Evolutionary conservation across 2,329 filamentous ascomycete species (phyloP).

Genomic region (Sphaerulina vaccinii): DNA sequence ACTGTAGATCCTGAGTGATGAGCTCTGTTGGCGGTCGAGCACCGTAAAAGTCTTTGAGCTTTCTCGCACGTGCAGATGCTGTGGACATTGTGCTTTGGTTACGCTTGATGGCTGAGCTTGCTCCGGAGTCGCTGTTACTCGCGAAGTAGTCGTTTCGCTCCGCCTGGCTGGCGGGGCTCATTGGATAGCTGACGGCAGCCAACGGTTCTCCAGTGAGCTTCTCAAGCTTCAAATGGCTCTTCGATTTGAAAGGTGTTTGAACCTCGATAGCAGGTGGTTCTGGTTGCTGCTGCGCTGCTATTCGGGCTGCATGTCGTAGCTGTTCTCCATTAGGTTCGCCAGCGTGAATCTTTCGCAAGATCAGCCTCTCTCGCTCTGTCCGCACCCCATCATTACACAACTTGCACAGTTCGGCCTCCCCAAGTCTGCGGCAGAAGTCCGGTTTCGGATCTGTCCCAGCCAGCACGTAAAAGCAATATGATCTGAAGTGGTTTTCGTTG

Average conservation of each 20-base stretch:
- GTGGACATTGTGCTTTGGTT: slow-evolving; percentile 37
- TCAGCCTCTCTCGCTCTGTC: slow-evolving; percentile 84
- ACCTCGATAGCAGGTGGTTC: slow-evolving; percentile 54
- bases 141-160: slow-evolving; percentile 64
- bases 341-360: slow-evolving; percentile 86
- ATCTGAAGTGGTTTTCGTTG: slow-evolving; percentile 85
- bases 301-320: slow-evolving; percentile 80
- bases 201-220: slow-evolving; percentile 86
- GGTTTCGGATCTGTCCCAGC: slow-evolving; percentile 82
- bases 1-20: slow-evolving; percentile 92
- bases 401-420: slow-evolving; percentile 83
- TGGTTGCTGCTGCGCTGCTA: slow-evolving; percentile 74
- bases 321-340: slow-evolving; percentile 87
- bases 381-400: slow-evolving; percentile 84
- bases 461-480: slow-evolving; percentile 95
- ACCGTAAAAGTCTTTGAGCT: slow-evolving; percentile 81
- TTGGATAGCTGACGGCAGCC: slow-evolving; percentile 79
- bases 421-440: slow-evolving; percentile 74
- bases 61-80: slow-evolving; percentile 45
- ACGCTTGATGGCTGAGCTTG: slow-evolving; percentile 28
- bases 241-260: slow-evolving; percentile 65
- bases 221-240: slow-evolving; percentile 83
- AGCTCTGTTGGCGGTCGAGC: slow-evolving; percentile 92
- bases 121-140: slow-evolving; percentile 16
- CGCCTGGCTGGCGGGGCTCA: slow-evolving; percentile 70